Conservation (phyloP, 1,139 yeast species). For the Protomyces macrosporus region DNA sequence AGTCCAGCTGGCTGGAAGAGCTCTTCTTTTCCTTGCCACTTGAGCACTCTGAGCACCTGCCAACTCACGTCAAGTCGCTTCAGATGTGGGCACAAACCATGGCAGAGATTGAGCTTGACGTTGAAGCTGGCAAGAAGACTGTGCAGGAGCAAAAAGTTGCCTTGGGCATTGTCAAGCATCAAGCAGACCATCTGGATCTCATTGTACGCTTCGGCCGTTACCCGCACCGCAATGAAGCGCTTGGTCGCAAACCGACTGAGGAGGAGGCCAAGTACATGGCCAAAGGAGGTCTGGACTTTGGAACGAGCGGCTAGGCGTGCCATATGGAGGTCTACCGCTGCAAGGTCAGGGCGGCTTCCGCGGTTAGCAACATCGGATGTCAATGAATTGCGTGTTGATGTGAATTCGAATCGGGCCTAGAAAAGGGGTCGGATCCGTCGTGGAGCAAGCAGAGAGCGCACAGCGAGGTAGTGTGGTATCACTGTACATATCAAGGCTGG, state of each 20-base stretch:
- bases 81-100: neutral
- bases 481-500: too few species aligned
- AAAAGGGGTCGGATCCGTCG: too few species aligned
- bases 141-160: neutral
- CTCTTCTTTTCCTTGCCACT: conserved; percentile 2
- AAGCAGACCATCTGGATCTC: neutral
- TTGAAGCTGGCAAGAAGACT: neutral
- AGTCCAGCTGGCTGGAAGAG: neutral
- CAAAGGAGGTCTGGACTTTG: neutral
- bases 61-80: neutral
- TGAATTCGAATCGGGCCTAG: too few species aligned
- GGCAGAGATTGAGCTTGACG: neutral
- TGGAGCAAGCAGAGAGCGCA: too few species aligned
- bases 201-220: neutral
- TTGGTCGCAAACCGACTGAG: neutral
- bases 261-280: conserved; percentile 1
- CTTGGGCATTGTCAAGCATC: neutral
- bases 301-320: neutral
- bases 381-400: too few species aligned
- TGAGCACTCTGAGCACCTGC: neutral
- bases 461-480: too few species aligned
- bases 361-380: too few species aligned
- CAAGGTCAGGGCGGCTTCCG: too few species aligned
- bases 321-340: neutral
- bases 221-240: neutral